A percentile compares a stretch with the other conserved stretches of the same genome.
Evolutionary conservation across 2,329 filamentous ascomycete genomes (phyloP).

Genomic region (Paramyrothecium sp.): DNA sequence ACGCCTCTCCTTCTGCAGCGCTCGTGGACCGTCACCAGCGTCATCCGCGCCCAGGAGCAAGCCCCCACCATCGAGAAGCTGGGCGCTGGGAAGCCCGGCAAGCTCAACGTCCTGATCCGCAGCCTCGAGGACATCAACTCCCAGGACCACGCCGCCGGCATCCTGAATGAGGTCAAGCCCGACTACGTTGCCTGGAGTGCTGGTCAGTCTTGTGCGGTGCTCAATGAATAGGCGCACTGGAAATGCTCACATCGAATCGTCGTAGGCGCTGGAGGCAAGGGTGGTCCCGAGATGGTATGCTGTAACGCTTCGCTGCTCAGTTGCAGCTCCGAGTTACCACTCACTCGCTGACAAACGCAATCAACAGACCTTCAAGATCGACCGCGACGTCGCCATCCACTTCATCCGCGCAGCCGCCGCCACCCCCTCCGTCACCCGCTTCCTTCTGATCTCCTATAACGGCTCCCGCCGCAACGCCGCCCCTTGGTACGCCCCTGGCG

Average conservation of each 20-base stretch:
- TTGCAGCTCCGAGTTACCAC: no score
- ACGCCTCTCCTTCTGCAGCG: slow-evolving; percentile 74
- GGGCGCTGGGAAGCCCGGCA: slow-evolving; percentile 56
- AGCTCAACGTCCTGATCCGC: slow-evolving; percentile 66
- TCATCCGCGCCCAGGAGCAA: slow-evolving; percentile 74
- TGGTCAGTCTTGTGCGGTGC: slow-evolving; percentile 38
- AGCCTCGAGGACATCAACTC: slow-evolving; percentile 71
- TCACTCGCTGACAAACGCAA: slow-evolving; percentile 8
- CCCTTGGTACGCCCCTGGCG: slow-evolving; percentile 53
- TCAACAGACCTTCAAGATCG: slow-evolving; percentile 52
- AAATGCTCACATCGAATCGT: not conserved
- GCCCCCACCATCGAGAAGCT: slow-evolving; percentile 61
- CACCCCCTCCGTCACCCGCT: slow-evolving; percentile 54
- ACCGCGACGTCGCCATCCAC: slow-evolving; percentile 62
- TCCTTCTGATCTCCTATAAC: slow-evolving; percentile 64
- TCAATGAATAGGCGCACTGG: not conserved
- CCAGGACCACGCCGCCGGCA: slow-evolving; percentile 57
- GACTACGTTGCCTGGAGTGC: slow-evolving; percentile 71
- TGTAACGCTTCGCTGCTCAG: not conserved
- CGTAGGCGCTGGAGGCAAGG: slow-evolving; percentile 56
- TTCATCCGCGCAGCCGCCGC: slow-evolving; percentile 60
- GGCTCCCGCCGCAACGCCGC: slow-evolving; percentile 50
- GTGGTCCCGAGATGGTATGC: slow-evolving; percentile 47
- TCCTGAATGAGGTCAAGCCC: slow-evolving; percentile 59
- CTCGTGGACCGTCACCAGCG: slow-evolving; percentile 74